Conservation (phyloP, 2,329 filamentous ascomycete species). For the Botrytis elliptica region DNA sequence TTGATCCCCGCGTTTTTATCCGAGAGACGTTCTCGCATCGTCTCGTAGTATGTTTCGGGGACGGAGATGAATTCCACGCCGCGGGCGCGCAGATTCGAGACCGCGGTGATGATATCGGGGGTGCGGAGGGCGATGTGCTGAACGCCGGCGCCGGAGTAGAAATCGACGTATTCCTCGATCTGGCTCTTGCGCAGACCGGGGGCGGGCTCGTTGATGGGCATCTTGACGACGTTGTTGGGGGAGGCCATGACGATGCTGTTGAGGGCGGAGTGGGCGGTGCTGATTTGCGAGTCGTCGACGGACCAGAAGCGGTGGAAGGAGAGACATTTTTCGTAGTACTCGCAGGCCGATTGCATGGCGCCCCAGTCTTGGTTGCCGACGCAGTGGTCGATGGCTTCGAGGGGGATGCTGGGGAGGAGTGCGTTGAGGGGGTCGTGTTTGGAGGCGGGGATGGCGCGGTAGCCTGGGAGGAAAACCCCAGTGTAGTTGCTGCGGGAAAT, state of each 20-base stretch:
- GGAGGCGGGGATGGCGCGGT: conserved; percentile 52
- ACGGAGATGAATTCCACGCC: conserved; percentile 93
- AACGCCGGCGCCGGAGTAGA: conserved; percentile 85
- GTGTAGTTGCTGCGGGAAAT: conserved; percentile 70
- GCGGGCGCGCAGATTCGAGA: conserved; percentile 75
- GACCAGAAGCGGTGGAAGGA: conserved; percentile 98
- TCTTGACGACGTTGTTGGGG: conserved; percentile 83
- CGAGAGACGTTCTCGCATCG: conserved; percentile 72
- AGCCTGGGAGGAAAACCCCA: conserved; percentile 82
- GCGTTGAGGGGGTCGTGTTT: conserved; percentile 41
- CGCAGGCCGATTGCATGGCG: conserved; percentile 69
- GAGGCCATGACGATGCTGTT: conserved; percentile 89
- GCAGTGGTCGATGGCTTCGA: conserved; percentile 88
- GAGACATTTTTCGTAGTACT: conserved; percentile 80
- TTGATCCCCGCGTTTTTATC: conserved; percentile 42
- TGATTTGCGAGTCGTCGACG: conserved; percentile 90
- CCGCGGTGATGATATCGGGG: conserved; percentile 72
- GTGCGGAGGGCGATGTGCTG: conserved; percentile 92
- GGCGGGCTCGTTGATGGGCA: conserved; percentile 97
- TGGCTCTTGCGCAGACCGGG: conserved; percentile 86
- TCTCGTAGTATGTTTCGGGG: conserved; percentile 79
- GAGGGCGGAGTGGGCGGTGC: conserved; percentile 86
- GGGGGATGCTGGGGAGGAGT: conserved; percentile 60
- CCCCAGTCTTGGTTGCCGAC: conserved; percentile 97
- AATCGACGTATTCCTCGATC: conserved; percentile 90